Evolutionary conservation across 2,329 filamentous ascomycete species (phyloP), one percentile per base, ranked within the genome.

Genomic region (Neonectria coccinea): DNA sequence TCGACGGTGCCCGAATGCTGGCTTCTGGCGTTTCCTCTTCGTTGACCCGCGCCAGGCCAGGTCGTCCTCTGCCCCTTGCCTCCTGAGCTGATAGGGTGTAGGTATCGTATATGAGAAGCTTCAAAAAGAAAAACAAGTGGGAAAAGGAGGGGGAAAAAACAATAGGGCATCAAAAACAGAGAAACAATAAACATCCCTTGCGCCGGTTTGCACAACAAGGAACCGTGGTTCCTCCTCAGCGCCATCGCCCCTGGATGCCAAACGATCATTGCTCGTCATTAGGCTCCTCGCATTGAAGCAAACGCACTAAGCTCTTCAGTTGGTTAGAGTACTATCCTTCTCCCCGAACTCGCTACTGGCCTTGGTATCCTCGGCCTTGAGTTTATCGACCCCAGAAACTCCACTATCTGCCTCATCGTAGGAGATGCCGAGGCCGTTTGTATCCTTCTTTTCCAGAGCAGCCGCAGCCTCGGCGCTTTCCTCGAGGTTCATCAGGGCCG

Each of bases 401-500:
- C 78, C 80, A 69, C 80, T 80, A 67, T 84, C 81, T 1, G 76
- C 75, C 65, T 82, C 81, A 55, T 78, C 78, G 53, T 79, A 80
- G 3, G 71, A 74, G 22, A 84, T 81, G 2, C 82, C 81, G n/a
- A 82, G 75, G 11, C 80, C 79, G 39, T 81, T 79, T 36, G 72
- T 51, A 48, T 72, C 70, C 57, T 75, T 75, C 59, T 68, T 64
- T 12, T 61, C 56, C 5, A 59, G 55, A 20, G 69, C 66, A 27
- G 73, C 60, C 18, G 73, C 74, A 52, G 78, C 77, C 64, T 79
- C 76, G 36, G 71, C 68, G 48, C 74, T 68, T 56, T 80, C 79
- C 55, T 89, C 87, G 4, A 89, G 80, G 69, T 88, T 91, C 91
- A 96, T 95, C 60, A 97, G 83, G 2, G 93, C 94, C 29, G 94